Evolutionary conservation across 176 grass and related monocot species (phyloP).

Genomic region (Paspalum notatum): DNA sequence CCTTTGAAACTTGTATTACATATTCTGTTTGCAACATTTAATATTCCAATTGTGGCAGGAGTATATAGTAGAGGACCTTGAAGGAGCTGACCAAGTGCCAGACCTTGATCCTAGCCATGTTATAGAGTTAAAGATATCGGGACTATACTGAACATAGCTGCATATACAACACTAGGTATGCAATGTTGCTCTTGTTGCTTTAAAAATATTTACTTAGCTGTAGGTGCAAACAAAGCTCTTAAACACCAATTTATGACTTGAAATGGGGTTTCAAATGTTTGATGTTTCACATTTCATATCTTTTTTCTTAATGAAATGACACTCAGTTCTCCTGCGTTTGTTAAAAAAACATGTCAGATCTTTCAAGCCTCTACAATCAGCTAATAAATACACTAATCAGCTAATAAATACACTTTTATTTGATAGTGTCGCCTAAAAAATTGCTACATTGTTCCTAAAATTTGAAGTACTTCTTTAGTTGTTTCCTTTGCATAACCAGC

Average conservation of each 20-base stretch:
- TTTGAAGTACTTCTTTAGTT: background rate
- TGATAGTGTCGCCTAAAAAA: background rate
- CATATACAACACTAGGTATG: conserved; percentile 42
- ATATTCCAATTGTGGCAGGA: conserved; percentile 59
- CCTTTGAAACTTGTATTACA: background rate
- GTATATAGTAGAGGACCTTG: conserved; percentile 92
- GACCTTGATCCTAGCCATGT: conserved; percentile 92
- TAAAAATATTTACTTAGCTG: conserved; percentile 29
- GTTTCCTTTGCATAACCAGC: conserved; percentile 16
- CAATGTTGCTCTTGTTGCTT: conserved; percentile 12
- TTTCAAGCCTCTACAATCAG: background rate
- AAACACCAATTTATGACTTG: conserved; percentile 20
- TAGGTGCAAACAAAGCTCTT: conserved; percentile 1
- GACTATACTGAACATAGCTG: conserved; percentile 77
- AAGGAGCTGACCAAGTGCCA: conserved; percentile 63
- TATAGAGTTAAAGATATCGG: conserved; percentile 78
- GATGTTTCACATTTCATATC: no score
- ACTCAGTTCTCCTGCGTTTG: no score
- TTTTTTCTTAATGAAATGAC: no score
- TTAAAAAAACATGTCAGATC: conserved; percentile 24
- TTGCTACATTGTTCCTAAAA: background rate
- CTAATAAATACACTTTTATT: no score
- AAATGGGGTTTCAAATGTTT: conserved; percentile 4
- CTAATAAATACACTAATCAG: no score
- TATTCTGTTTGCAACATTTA: conserved; percentile 22